phyloP scores from a whole-genome alignment of 2,329 filamentous ascomycete genomes.

The Pyricularia sp. region DNA sequence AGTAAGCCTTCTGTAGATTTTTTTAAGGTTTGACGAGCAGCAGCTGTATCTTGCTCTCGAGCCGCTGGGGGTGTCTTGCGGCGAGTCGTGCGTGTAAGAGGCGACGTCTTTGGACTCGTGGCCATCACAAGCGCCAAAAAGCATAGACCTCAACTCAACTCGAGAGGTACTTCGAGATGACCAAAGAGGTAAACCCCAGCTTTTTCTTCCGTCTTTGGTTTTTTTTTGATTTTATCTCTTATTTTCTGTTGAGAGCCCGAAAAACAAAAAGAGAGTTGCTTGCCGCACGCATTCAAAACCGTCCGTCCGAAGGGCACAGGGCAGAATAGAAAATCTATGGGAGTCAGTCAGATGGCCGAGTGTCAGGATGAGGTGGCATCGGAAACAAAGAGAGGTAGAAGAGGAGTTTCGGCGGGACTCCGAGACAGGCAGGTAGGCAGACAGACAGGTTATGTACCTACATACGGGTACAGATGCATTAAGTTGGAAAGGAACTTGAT shows the following conservation, averaged over 20 bases:
- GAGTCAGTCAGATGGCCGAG: neutral
- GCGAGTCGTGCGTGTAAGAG: conserved; percentile 7
- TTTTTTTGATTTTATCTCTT: neutral
- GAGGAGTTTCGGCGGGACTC: neutral
- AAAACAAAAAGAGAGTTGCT: neutral
- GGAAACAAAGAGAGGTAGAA: neutral
- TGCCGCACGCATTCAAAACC: neutral
- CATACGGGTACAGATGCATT: neutral
- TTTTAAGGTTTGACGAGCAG: neutral
- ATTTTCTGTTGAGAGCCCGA: neutral
- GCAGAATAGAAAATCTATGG: neutral
- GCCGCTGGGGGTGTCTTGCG: conserved; percentile 1
- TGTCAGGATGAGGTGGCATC: conserved; percentile 4
- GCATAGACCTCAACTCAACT: conserved; percentile 2
- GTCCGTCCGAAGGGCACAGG: neutral
- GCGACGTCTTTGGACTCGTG: conserved; percentile 5
- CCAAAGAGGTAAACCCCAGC: neutral
- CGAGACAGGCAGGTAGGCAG: neutral
- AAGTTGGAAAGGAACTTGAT: neutral
- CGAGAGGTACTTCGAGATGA: neutral
- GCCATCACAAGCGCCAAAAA: conserved; percentile 5
- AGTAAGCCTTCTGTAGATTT: conserved; percentile 1
- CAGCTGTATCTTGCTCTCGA: conserved; percentile 1
- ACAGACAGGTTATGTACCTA: neutral
- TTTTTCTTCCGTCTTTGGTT: neutral